Evolutionary conservation across 495 filamentous ascomycete genomes (phyloP).

Genomic region (Penicillium parvum): DNA sequence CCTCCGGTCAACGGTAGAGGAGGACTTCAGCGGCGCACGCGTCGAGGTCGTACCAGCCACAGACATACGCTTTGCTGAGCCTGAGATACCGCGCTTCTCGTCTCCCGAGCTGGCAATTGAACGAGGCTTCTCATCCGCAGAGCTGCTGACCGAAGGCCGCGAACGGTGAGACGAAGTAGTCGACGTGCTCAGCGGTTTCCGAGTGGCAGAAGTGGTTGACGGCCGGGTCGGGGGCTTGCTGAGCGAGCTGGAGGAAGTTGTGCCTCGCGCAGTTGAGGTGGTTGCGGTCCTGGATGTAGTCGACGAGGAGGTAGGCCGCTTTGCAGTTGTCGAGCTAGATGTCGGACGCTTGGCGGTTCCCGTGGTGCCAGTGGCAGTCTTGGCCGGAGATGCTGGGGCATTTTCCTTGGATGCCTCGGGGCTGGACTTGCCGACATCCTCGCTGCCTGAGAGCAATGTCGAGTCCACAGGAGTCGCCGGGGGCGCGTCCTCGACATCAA

Average conservation of each 20-base stretch:
- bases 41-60: slow-evolving; percentile 36
- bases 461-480: slow-evolving; percentile 42
- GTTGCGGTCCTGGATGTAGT: slow-evolving; percentile 26
- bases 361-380: slow-evolving; percentile 23
- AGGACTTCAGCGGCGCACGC: slow-evolving; percentile 34
- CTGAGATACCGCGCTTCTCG: slow-evolving; percentile 41
- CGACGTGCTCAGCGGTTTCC: slow-evolving; percentile 37
- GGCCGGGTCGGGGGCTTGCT: slow-evolving; percentile 45
- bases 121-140: slow-evolving; percentile 45
- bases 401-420: slow-evolving; percentile 43
- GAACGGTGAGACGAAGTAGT: slow-evolving; percentile 43
- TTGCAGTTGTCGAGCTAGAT: slow-evolving; percentile 29
- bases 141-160: slow-evolving; percentile 44
- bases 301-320: slow-evolving; percentile 36
- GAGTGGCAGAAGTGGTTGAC: slow-evolving; percentile 33
- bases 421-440: slow-evolving; percentile 35
- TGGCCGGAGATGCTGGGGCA: slow-evolving; percentile 26
- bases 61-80: slow-evolving; percentile 47
- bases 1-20: slow-evolving; percentile 38
- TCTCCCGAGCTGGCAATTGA: slow-evolving; percentile 45
- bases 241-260: slow-evolving; percentile 31
- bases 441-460: slow-evolving; percentile 33
- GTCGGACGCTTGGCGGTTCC: slow-evolving; percentile 29
- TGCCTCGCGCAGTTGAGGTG: slow-evolving; percentile 25
- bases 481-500: slow-evolving; percentile 28